These are phyloP conservation scores for Sporisorium reilianum DNA, from an alignment of 1,284 basidiomycete species.

Conservation along the genomic window DNA sequence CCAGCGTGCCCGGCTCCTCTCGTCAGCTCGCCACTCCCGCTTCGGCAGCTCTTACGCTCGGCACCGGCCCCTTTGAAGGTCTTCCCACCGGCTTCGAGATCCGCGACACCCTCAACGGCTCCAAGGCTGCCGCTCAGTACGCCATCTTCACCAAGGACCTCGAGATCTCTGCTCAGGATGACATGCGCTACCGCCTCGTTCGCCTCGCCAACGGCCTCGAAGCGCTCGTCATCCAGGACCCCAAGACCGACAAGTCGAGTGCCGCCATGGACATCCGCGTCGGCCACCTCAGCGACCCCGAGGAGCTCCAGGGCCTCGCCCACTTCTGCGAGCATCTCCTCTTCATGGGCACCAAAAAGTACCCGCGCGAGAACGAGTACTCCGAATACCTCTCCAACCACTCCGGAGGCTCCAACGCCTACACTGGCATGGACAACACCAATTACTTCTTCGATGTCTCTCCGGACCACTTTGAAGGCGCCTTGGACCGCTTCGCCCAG, in stretches of 20 bases:
- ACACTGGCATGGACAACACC: conserved; percentile 91
- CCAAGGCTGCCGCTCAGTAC: conserved; percentile 48
- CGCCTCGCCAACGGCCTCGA: conserved; percentile 87
- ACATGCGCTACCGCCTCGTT: conserved; percentile 75
- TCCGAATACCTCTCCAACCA: conserved; percentile 86
- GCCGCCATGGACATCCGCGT: conserved; percentile 95
- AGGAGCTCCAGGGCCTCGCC: conserved; percentile 77
- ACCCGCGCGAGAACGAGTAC: conserved; percentile 67
- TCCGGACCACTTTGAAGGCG: conserved; percentile 84
- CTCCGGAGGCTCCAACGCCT: conserved; percentile 92
- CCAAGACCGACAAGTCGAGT: conserved; percentile 90
- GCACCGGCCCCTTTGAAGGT: conserved; percentile 34
- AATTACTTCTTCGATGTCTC: conserved; percentile 93
- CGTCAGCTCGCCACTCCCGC: conserved; percentile 44
- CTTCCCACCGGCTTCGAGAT: conserved; percentile 53
- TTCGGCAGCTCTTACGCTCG: conserved; percentile 35
- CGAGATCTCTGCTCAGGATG: conserved; percentile 48
- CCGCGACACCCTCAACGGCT: conserved; percentile 37
- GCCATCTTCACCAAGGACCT: conserved; percentile 61
- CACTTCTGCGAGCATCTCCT: conserved; percentile 95
- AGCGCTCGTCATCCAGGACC: conserved; percentile 86
- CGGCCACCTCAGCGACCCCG: conserved; percentile 91
- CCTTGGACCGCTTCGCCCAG: conserved; percentile 88
- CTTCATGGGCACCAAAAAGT: conserved; percentile 81
- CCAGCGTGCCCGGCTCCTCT: conserved; percentile 37